phyloP scores from a whole-genome alignment of 129 eudicot genomes.

The Scalesia atractyloides region DNA sequence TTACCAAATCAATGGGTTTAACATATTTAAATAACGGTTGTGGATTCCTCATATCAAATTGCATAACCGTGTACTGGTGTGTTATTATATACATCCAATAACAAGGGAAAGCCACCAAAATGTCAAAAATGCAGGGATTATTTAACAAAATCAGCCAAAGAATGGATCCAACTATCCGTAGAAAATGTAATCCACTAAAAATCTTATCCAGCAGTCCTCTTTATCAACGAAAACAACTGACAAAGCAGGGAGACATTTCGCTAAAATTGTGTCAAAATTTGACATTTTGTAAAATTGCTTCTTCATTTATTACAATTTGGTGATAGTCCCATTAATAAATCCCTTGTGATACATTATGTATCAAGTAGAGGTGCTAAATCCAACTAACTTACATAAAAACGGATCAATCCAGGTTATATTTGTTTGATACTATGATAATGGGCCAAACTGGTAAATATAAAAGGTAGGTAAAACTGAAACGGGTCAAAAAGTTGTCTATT shows the following conservation, averaged over 20 bases:
- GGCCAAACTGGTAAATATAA: background rate
- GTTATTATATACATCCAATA: background rate
- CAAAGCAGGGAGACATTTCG: background rate
- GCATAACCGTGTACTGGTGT: background rate
- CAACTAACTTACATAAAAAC: background rate
- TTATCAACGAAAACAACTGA: background rate
- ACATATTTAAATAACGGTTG: background rate
- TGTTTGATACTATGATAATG: background rate
- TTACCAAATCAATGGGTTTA: background rate
- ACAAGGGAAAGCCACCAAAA: background rate
- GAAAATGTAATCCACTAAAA: background rate
- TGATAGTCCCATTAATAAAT: background rate
- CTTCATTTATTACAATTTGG: slow-evolving; percentile 2
- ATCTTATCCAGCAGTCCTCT: background rate
- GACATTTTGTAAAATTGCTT: background rate
- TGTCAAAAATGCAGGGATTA: background rate
- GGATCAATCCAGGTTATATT: background rate
- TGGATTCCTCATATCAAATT: background rate
- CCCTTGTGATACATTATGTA: background rate
- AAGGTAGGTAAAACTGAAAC: background rate
- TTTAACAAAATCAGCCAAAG: background rate
- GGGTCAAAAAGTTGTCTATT: background rate
- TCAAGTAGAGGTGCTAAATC: background rate
- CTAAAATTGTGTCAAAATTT: background rate
- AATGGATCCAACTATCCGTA: background rate